phyloP scores from a whole-genome alignment of 2,329 filamentous ascomycete genomes.

The Sphaceloma murrayae region DNA sequence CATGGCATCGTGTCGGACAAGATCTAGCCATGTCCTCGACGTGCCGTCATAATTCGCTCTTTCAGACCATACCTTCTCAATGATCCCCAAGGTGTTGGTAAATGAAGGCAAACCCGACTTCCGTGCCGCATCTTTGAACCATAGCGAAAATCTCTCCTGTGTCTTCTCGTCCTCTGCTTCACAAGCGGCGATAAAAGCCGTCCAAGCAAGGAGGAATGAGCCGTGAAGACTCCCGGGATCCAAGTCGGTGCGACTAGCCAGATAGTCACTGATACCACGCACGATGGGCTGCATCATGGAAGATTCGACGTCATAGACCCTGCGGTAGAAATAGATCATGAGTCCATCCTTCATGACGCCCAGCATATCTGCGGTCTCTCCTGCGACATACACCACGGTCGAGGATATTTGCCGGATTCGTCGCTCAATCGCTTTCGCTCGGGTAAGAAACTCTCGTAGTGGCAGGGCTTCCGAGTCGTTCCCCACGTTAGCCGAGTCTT shows the following conservation, averaged over 20 bases:
- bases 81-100: neutral
- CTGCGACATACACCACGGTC: neutral
- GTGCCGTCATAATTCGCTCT: neutral
- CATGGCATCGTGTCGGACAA: neutral
- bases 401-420: neutral
- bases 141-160: neutral
- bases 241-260: neutral
- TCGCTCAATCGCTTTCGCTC: neutral
- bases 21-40: neutral
- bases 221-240: neutral
- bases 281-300: neutral
- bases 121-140: neutral
- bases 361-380: neutral
- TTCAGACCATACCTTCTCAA: neutral
- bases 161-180: neutral
- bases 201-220: neutral
- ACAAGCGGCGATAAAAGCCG: neutral
- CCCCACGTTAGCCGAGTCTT: neutral
- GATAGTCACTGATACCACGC: neutral
- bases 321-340: slow-evolving; percentile 4
- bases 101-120: neutral
- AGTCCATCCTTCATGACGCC: neutral
- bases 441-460: neutral
- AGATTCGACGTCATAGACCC: slow-evolving; percentile 1
- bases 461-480: neutral